A percentile compares a stretch with the other conserved stretches of the same genome.
These are phyloP conservation scores for Tuber magnatum DNA, from an alignment of 495 filamentous ascomycete genomes.

Conservation along the genomic window DNA sequence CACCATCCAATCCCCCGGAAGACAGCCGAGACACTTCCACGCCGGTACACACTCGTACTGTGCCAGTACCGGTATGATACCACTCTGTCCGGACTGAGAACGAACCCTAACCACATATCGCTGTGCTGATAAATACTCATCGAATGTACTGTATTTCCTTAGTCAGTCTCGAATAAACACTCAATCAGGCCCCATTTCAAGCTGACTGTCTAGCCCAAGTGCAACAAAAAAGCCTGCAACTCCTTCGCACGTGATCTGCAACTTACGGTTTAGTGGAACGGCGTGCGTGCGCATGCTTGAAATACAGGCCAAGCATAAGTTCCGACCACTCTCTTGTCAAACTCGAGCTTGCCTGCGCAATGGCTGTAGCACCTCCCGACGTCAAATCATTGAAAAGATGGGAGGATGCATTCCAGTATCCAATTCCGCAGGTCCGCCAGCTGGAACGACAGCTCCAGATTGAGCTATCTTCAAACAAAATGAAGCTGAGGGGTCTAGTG, in stretches of 20 bases:
- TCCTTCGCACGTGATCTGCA: not conserved
- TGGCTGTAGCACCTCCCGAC: slow-evolving; percentile 29
- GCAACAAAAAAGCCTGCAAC: not conserved
- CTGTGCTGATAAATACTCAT: not conserved
- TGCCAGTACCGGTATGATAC: not conserved
- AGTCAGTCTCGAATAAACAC: not conserved
- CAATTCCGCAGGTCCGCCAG: slow-evolving; percentile 55
- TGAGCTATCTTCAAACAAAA: slow-evolving; percentile 67
- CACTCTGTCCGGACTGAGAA: not conserved
- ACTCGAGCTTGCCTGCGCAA: slow-evolving; percentile 1
- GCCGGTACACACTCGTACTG: no score
- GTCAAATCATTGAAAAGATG: slow-evolving; percentile 29
- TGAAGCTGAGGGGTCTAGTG: slow-evolving; percentile 81
- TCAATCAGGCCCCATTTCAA: not conserved
- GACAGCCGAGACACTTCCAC: no score
- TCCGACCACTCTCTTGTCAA: not conserved
- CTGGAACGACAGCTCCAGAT: slow-evolving; percentile 51
- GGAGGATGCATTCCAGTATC: slow-evolving; percentile 41
- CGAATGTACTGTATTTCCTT: not conserved
- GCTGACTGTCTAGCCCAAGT: not conserved
- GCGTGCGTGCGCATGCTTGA: not conserved
- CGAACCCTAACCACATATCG: not conserved
- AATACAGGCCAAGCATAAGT: not conserved
- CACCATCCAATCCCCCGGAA: no score
- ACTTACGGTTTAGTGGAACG: not conserved